These are phyloP conservation scores for Collybia mongolica DNA, from an alignment of 768 basidiomycete species.

Conservation along the genomic window DNA sequence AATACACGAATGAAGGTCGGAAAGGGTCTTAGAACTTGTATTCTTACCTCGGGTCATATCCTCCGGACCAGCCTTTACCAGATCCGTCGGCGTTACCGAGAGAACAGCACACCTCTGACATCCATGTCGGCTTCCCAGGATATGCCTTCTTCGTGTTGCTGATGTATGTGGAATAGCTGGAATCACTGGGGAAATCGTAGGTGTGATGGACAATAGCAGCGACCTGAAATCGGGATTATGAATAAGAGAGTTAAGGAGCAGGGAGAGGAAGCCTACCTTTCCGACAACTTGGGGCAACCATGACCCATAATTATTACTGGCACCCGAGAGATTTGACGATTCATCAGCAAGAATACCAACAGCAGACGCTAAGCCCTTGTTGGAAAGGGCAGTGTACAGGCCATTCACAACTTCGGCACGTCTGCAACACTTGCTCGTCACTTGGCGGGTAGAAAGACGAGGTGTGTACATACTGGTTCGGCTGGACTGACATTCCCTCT, in stretches of 20 bases:
- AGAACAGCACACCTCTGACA: constrained; percentile 40
- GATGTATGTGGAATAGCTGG: constrained; percentile 28
- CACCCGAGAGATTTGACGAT: constrained; percentile 30
- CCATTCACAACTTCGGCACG: constrained; percentile 40
- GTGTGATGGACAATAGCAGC: constrained; percentile 41
- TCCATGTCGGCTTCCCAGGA: constrained; percentile 34
- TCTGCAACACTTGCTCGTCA: constrained; percentile 8
- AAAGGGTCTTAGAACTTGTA: background rate
- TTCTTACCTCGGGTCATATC: constrained; percentile 36
- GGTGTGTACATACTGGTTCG: constrained; percentile 27
- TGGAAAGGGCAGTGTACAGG: constrained; percentile 30
- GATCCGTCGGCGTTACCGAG: constrained; percentile 31
- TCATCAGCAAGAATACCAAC: constrained; percentile 44
- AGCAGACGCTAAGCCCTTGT: constrained; percentile 22
- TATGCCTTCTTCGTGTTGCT: constrained; percentile 22
- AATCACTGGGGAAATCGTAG: constrained; percentile 44
- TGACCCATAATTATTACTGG: constrained; percentile 27
- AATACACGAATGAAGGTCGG: no score
- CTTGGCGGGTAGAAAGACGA: background rate
- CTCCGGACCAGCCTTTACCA: constrained; percentile 30
- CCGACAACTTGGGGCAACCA: constrained; percentile 33
- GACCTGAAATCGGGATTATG: constrained; percentile 18
- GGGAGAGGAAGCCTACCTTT: constrained; percentile 18
- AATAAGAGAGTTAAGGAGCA: background rate
- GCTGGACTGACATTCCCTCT: constrained; percentile 44